Percentiles rank a stretch among this genome's conserved stretches.
These are phyloP conservation scores for Verticillium nubilum DNA, from an alignment of 2,329 filamentous ascomycete genomes.

Conservation along the genomic window DNA sequence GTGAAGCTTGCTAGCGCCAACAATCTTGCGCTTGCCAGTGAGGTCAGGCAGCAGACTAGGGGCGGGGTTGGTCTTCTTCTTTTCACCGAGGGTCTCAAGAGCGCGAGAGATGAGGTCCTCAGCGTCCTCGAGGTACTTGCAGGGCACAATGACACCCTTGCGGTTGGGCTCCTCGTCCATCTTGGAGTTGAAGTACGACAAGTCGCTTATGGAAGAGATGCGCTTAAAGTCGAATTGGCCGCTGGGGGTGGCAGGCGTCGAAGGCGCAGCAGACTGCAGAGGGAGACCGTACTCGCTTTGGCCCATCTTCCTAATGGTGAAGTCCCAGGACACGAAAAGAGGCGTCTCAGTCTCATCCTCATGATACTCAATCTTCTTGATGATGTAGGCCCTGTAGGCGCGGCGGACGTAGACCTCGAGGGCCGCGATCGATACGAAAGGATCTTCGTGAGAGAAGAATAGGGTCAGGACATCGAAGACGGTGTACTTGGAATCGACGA, in stretches of 20 bases:
- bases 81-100: slow-evolving; percentile 67
- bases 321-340: slow-evolving; percentile 90
- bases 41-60: slow-evolving; percentile 66
- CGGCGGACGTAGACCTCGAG: slow-evolving; percentile 95
- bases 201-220: slow-evolving; percentile 92
- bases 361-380: slow-evolving; percentile 86
- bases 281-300: slow-evolving; percentile 85
- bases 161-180: slow-evolving; percentile 71
- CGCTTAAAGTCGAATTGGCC: slow-evolving; percentile 63
- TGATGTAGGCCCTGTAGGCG: slow-evolving; percentile 90
- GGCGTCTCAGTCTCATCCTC: slow-evolving; percentile 63
- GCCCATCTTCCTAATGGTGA: slow-evolving; percentile 87
- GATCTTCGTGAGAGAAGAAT: slow-evolving; percentile 92
- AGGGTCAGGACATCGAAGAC: slow-evolving; percentile 93
- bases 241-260: slow-evolving; percentile 72
- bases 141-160: slow-evolving; percentile 91
- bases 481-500: slow-evolving; percentile 97
- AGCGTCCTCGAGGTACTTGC: slow-evolving; percentile 88
- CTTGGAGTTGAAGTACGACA: slow-evolving; percentile 78
- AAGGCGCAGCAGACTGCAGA: slow-evolving; percentile 72
- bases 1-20: slow-evolving; percentile 43
- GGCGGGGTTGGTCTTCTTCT: slow-evolving; percentile 41
- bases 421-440: slow-evolving; percentile 89
- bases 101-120: slow-evolving; percentile 83
- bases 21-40: slow-evolving; percentile 63